phyloP scores from a whole-genome alignment of 768 basidiomycete genomes.

The Boletellus ananas region DNA sequence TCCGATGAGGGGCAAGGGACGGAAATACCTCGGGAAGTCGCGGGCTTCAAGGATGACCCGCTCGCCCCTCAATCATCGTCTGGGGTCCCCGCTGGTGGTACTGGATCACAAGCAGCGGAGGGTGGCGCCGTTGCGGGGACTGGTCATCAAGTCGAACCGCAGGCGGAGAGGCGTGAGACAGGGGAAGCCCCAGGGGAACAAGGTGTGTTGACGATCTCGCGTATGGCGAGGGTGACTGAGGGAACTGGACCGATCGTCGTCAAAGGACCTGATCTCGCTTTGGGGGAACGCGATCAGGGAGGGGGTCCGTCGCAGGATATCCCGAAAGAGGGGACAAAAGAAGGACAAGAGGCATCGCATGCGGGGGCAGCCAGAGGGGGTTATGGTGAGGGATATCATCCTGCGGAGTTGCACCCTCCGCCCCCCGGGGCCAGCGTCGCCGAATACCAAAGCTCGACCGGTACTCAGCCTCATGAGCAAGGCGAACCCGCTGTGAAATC shows the following conservation, averaged over 20 bases:
- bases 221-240: not conserved
- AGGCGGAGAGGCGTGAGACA: not conserved
- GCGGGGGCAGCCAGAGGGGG: not conserved
- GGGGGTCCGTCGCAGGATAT: not conserved
- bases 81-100: not conserved
- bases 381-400: slow-evolving; percentile 24
- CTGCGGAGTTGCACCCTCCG: slow-evolving; percentile 28
- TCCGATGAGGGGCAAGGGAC: not conserved
- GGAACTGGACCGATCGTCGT: not conserved
- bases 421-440: slow-evolving; percentile 16
- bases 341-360: not conserved
- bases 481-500: not conserved
- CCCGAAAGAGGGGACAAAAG: slow-evolving; percentile 1
- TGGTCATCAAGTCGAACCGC: not conserved
- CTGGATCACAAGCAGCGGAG: not conserved
- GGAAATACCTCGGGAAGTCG: not conserved
- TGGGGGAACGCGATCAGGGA: not conserved
- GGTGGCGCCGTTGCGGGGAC: not conserved
- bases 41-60: not conserved
- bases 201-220: slow-evolving; percentile 6
- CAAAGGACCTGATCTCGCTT: not conserved
- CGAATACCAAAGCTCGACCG: slow-evolving; percentile 5
- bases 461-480: not conserved
- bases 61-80: not conserved
- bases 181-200: not conserved